Conservation (phyloP, 192 early-diverging fungal species). For the Umbelopsis sp. region DNA sequence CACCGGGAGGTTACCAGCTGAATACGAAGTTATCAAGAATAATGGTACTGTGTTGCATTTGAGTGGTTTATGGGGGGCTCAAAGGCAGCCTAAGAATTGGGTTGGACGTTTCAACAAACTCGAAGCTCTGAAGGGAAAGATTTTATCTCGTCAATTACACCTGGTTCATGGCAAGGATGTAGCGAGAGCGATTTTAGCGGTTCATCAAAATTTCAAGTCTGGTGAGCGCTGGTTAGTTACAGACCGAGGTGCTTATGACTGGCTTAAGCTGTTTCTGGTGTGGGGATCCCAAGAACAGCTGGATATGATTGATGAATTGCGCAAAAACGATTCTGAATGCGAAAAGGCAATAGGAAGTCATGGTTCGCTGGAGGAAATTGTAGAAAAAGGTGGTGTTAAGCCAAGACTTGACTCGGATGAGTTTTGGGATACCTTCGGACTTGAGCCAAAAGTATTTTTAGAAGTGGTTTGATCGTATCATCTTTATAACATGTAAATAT, state of each 20-base stretch:
- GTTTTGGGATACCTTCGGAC: constrained; percentile 38
- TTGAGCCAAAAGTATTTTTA: constrained; percentile 30
- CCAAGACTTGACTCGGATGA: constrained; percentile 38
- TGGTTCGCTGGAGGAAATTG: constrained; percentile 25
- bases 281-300: constrained; percentile 39
- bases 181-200: constrained; percentile 54
- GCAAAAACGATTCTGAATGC: constrained; percentile 24
- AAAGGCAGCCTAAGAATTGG: constrained; percentile 58
- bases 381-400: constrained; percentile 17
- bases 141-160: constrained; percentile 48
- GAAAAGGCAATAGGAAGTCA: constrained; percentile 20
- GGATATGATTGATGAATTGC: constrained; percentile 14
- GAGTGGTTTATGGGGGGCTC: constrained; percentile 58
- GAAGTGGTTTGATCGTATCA: constrained; percentile 13
- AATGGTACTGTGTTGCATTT: constrained; percentile 56
- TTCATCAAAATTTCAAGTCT: constrained; percentile 30
- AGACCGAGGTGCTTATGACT: constrained; percentile 60
- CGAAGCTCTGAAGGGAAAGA: constrained; percentile 31
- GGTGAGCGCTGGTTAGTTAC: constrained; percentile 60
- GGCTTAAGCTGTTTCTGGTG: constrained; percentile 36
- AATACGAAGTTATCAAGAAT: constrained; percentile 38
- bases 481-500: neutral
- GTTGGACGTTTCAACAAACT: constrained; percentile 50
- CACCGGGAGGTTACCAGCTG: constrained; percentile 42
- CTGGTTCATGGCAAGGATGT: constrained; percentile 65